These are phyloP conservation scores for Tricharina praecox DNA, from an alignment of 495 filamentous ascomycete species.

Conservation along the genomic window DNA sequence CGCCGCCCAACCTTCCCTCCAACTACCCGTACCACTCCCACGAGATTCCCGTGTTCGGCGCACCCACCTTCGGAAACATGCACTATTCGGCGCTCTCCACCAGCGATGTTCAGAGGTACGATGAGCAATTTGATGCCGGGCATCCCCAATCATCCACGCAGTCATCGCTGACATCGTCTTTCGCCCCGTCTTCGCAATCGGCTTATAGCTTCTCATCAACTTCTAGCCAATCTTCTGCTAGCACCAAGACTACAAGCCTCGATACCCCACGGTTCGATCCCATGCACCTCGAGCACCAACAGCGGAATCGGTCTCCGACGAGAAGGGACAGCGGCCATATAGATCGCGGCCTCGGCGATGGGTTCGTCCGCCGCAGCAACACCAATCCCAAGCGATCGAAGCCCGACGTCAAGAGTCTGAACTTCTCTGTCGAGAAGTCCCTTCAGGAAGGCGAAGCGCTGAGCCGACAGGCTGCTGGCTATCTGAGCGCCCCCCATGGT, in stretches of 20 bases:
- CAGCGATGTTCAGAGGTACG: neutral
- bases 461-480: neutral
- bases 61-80: neutral
- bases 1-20: neutral
- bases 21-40: slow-evolving; percentile 1
- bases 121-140: neutral
- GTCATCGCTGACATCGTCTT: slow-evolving; percentile 5
- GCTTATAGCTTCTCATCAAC: slow-evolving; percentile 25
- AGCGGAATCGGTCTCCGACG: slow-evolving; percentile 10
- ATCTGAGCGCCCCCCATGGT: neutral
- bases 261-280: slow-evolving; percentile 23
- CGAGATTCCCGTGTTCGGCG: neutral
- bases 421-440: slow-evolving; percentile 15
- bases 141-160: slow-evolving; percentile 3
- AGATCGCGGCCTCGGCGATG: neutral
- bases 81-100: neutral
- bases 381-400: slow-evolving; percentile 13
- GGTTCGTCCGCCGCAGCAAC: slow-evolving; percentile 15
- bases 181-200: slow-evolving; percentile 13
- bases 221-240: slow-evolving; percentile 21
- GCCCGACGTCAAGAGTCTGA: slow-evolving; percentile 9
- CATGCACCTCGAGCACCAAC: slow-evolving; percentile 11
- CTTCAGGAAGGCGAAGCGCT: slow-evolving; percentile 10
- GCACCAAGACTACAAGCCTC: slow-evolving; percentile 23
- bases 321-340: neutral